Conservation (phyloP, 176 grass and related monocot genomes). For the Oryza australiensis region DNA sequence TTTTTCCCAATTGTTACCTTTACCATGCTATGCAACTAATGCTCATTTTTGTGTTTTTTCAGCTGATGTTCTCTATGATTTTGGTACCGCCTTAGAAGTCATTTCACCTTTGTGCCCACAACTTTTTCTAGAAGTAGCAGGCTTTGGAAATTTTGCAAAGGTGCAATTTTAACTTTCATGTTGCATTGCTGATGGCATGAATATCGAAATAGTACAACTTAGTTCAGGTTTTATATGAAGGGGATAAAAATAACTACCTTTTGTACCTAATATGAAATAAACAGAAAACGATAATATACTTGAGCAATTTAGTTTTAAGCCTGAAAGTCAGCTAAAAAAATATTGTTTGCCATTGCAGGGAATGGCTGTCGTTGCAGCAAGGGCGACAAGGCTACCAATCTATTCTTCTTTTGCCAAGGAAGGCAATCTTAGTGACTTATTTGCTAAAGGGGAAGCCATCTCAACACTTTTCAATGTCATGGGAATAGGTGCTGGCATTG, state of each 20-base stretch:
- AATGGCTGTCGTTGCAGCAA: conserved; percentile 88
- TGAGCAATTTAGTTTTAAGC: not conserved
- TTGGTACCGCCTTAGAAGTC: conserved; percentile 87
- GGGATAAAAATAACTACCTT: not conserved
- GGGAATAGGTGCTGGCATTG: conserved; percentile 83
- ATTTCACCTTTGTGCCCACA: conserved; percentile 93
- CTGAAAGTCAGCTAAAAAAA: not conserved
- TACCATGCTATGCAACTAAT: conserved; percentile 17
- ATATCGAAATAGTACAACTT: not conserved
- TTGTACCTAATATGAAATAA: not conserved
- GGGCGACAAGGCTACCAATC: conserved; percentile 90
- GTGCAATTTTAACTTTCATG: conserved; percentile 41
- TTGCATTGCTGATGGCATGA: not conserved
- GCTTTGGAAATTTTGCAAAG: conserved; percentile 95
- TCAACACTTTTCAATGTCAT: conserved; percentile 93
- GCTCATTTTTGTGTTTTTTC: conserved; percentile 23
- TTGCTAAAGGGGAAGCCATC: conserved; percentile 97
- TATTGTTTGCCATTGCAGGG: conserved; percentile 47
- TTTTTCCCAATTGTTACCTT: not conserved
- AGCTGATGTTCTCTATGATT: conserved; percentile 98
- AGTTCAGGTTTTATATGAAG: not conserved
- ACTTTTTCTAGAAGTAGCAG: conserved; percentile 94
- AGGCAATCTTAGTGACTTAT: conserved; percentile 95
- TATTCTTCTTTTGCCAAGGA: conserved; percentile 99
- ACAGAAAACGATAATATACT: not conserved